Conservation (phyloP, 306 rosid species). For the Citrullus amarus region DNA sequence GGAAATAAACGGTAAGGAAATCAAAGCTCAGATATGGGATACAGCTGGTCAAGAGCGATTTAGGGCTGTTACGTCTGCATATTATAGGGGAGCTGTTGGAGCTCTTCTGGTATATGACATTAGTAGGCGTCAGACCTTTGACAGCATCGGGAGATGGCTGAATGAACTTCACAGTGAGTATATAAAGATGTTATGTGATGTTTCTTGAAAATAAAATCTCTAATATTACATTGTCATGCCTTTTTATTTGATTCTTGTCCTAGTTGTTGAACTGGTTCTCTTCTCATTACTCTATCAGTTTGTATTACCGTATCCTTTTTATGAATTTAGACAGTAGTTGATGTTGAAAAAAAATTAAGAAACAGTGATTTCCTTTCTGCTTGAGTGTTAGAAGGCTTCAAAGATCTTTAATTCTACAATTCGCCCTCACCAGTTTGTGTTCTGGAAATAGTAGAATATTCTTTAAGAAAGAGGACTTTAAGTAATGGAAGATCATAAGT, state of each 20-base stretch:
- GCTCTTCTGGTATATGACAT: conserved; percentile 81
- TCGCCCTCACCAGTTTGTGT: background rate
- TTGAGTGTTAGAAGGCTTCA: background rate
- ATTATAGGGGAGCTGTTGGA: conserved; percentile 86
- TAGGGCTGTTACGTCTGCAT: conserved; percentile 90
- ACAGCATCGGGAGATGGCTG: conserved; percentile 81
- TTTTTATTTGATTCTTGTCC: background rate
- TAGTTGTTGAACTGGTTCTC: background rate
- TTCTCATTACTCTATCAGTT: background rate
- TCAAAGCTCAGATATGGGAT: conserved; percentile 92
- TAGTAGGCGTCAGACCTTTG: conserved; percentile 77
- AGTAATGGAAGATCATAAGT: background rate
- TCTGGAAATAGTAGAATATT: background rate
- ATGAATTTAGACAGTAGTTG: background rate
- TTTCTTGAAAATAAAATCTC: background rate
- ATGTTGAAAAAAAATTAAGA: background rate
- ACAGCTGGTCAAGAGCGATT: conserved; percentile 92
- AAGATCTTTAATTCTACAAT: background rate
- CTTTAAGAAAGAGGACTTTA: background rate
- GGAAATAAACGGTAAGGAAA: conserved; percentile 68
- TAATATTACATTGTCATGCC: background rate
- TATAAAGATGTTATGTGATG: background rate
- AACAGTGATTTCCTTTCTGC: background rate
- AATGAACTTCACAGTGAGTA: conserved; percentile 79
- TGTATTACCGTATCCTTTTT: background rate